A percentile compares a stretch with the other conserved stretches of the same genome.
These are phyloP conservation scores for Madurella mycetomatis DNA, from an alignment of 2,329 filamentous ascomycete species.

Conservation along the genomic window DNA sequence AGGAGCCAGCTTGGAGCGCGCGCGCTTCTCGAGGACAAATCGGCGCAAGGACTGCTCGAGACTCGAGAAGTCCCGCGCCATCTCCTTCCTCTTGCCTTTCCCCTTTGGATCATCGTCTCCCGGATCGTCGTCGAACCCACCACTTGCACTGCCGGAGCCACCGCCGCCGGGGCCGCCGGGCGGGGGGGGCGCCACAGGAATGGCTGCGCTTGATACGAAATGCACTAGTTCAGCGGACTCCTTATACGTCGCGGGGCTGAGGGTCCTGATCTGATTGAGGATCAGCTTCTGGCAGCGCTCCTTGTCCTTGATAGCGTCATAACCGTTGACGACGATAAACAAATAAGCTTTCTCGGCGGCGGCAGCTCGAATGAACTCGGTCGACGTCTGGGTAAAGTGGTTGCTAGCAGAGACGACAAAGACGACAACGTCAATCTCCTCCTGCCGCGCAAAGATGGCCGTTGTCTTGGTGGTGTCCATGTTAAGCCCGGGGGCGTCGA, in stretches of 20 bases:
- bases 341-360: slow-evolving; percentile 97
- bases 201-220: slow-evolving; percentile 95
- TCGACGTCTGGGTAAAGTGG: slow-evolving; percentile 96
- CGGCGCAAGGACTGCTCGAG: slow-evolving; percentile 83
- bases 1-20: slow-evolving; percentile 89
- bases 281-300: slow-evolving; percentile 88
- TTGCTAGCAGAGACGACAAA: slow-evolving; percentile 98
- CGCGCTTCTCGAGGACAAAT: slow-evolving; percentile 93
- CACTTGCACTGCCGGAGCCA: slow-evolving; percentile 49
- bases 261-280: slow-evolving; percentile 75
- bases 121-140: slow-evolving; percentile 51
- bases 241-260: slow-evolving; percentile 92
- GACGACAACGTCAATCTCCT: slow-evolving; percentile 97
- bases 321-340: slow-evolving; percentile 98
- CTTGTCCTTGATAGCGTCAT: slow-evolving; percentile 90
- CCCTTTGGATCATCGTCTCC: slow-evolving; percentile 56
- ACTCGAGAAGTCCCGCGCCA: slow-evolving; percentile 82
- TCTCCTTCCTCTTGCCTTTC: slow-evolving; percentile 85
- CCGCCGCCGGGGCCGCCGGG: slow-evolving; percentile 51
- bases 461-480: slow-evolving; percentile 96
- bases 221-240: slow-evolving; percentile 91
- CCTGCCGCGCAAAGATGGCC: slow-evolving; percentile 91
- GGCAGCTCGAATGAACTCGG: slow-evolving; percentile 93
- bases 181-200: slow-evolving; percentile 65
- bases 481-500: slow-evolving; percentile 93